These are phyloP conservation scores for Naganishia albida DNA, from an alignment of 1,284 basidiomycete species.

Conservation along the genomic window DNA sequence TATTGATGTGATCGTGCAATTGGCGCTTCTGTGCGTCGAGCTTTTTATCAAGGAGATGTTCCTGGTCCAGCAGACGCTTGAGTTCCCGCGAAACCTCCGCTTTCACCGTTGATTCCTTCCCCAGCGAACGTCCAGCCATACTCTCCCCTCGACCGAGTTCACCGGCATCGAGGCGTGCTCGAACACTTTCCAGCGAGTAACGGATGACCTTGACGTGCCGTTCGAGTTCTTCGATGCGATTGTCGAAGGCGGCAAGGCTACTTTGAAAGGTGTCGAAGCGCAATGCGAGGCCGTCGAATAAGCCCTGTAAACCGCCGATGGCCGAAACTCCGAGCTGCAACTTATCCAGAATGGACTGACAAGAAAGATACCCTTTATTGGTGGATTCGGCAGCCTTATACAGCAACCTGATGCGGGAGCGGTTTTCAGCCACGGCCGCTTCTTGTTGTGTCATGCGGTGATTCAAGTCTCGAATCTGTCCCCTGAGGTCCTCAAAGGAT, in stretches of 20 bases:
- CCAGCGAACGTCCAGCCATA: neutral
- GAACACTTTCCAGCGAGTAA: neutral
- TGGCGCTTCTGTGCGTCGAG: constrained; percentile 1
- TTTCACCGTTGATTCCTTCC: neutral
- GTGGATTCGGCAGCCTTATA: neutral
- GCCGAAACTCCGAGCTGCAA: neutral
- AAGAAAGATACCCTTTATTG: neutral
- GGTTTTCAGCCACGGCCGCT: neutral
- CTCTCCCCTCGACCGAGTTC: neutral
- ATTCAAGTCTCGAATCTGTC: neutral
- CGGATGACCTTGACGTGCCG: neutral
- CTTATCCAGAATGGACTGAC: neutral
- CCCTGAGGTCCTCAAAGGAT: neutral
- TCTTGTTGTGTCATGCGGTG: neutral
- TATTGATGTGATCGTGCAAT: neutral
- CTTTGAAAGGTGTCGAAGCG: neutral
- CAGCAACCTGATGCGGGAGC: neutral
- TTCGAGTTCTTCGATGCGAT: neutral
- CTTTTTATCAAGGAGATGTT: neutral
- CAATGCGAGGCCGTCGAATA: neutral
- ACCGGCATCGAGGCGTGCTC: neutral
- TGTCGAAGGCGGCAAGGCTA: neutral
- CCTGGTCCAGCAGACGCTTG: neutral
- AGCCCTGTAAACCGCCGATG: neutral
- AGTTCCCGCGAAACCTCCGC: neutral